A percentile compares a stretch with the other conserved stretches of the same genome.
Conservation (phyloP, 176 grass and related monocot genomes). For the Panicum miliaceum region DNA sequence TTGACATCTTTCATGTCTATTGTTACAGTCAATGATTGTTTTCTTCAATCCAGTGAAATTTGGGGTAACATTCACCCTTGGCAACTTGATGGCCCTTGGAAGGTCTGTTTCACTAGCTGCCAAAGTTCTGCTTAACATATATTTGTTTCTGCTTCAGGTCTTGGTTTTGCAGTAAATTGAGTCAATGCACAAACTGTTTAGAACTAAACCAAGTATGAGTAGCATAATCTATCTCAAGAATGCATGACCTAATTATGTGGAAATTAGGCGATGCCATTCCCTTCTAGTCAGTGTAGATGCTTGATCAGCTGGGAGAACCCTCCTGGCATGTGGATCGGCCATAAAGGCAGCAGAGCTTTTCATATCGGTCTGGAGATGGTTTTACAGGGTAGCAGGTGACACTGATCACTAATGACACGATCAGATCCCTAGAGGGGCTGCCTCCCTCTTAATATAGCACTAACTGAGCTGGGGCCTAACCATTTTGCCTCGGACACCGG, state of each 20-base stretch:
- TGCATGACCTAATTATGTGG: neutral
- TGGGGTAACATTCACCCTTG: conserved; percentile 94
- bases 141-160: conserved; percentile 7
- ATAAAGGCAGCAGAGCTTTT: neutral
- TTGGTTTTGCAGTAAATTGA: conserved; percentile 2
- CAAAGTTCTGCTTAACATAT: conserved; percentile 27
- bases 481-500: neutral
- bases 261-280: neutral
- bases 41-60: conserved; percentile 99
- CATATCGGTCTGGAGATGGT: neutral
- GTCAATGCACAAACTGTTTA: neutral
- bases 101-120: conserved; percentile 61
- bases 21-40: conserved; percentile 92
- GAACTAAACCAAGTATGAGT: neutral
- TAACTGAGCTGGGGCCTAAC: neutral
- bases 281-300: neutral
- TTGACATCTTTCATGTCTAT: conserved; percentile 18
- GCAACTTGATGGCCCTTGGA: conserved; percentile 96
- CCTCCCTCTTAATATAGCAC: neutral
- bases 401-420: neutral
- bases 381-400: neutral
- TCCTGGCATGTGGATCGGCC: neutral
- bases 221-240: neutral
- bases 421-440: neutral
- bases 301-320: neutral